Evolutionary conservation across 805 yeast genomes (phyloP).

Genomic region (Pachysolen tannophilus): DNA sequence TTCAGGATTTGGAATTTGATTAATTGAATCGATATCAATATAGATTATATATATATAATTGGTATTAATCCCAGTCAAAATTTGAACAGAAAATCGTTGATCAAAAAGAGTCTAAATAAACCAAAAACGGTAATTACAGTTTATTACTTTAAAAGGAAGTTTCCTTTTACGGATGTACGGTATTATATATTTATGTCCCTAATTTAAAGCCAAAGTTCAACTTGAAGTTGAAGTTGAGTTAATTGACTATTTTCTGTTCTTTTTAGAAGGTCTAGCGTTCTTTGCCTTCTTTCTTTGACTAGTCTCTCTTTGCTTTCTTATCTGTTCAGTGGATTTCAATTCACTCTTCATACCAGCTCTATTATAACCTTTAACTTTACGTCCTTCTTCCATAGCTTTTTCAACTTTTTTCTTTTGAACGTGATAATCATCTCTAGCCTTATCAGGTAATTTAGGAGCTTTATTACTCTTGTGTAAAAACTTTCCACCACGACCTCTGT

Average conservation of each 20-base stretch:
- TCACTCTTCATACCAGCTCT: conserved; percentile 44
- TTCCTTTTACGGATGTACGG: no score
- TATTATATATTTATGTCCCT: no score
- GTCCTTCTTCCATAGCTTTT: conserved; percentile 71
- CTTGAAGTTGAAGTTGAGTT: no score
- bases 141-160: no score
- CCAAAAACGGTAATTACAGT: no score
- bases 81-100: no score
- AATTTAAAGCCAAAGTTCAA: no score
- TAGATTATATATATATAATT: no score
- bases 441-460: conserved; percentile 92
- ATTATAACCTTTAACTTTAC: conserved; percentile 59
- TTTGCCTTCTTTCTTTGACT: conserved; percentile 73
- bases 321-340: conserved; percentile 60
- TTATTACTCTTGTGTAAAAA: conserved; percentile 67
- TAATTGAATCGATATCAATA: no score
- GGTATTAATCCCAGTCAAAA: no score
- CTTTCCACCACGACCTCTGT: conserved; percentile 31
- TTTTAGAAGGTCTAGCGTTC: conserved; percentile 70
- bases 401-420: conserved; percentile 76
- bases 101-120: no score
- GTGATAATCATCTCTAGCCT: conserved; percentile 77
- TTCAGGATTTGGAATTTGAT: no score
- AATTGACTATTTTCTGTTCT: conserved; percentile 19
- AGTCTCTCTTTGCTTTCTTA: conserved; percentile 64